A percentile compares a stretch with the other conserved stretches of the same genome.
phyloP scores from a whole-genome alignment of 1,284 basidiomycete species.

The Violaceomyces palustris region DNA sequence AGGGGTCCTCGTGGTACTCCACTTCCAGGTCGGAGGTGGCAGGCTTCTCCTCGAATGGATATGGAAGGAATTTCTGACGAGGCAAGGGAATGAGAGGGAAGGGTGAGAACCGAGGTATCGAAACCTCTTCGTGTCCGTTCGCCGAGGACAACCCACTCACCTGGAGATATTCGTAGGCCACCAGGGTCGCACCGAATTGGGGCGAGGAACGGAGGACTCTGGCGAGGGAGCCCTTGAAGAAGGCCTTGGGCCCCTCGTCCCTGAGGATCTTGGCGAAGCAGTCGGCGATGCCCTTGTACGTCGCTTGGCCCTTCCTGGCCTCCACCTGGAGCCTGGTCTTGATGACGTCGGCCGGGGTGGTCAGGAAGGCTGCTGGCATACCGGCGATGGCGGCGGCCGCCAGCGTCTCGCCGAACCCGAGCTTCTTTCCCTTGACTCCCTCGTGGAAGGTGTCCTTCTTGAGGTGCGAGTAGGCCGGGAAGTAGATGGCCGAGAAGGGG shows the following conservation, averaged over 20 bases:
- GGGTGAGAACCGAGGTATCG: no score
- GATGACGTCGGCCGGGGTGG: slow-evolving; percentile 72
- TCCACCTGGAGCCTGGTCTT: slow-evolving; percentile 99
- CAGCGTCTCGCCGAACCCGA: slow-evolving; percentile 86
- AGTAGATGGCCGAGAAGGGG: slow-evolving; percentile 64
- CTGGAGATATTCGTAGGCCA: slow-evolving; percentile 74
- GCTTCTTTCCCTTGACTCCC: slow-evolving; percentile 87
- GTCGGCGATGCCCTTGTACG: slow-evolving; percentile 85
- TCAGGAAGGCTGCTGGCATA: slow-evolving; percentile 73
- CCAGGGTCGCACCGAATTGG: slow-evolving; percentile 82
- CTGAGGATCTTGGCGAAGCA: slow-evolving; percentile 77
- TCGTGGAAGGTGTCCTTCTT: slow-evolving; percentile 93
- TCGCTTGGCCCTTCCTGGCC: slow-evolving; percentile 81
- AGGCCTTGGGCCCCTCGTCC: slow-evolving; percentile 79
- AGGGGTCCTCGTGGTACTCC: slow-evolving; percentile 27
- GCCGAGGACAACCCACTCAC: no score
- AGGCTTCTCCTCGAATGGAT: slow-evolving; percentile 25
- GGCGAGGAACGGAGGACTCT: slow-evolving; percentile 72
- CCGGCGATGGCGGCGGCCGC: slow-evolving; percentile 72
- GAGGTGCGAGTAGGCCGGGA: slow-evolving; percentile 59
- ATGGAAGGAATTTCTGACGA: slow-evolving; percentile 33
- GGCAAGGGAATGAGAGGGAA: no score
- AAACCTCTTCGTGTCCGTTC: no score
- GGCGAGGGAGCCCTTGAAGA: slow-evolving; percentile 93
- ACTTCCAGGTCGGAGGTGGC: no score